These are phyloP conservation scores for Phlegmacium glaucopus DNA, from an alignment of 768 basidiomycete species.

Conservation along the genomic window DNA sequence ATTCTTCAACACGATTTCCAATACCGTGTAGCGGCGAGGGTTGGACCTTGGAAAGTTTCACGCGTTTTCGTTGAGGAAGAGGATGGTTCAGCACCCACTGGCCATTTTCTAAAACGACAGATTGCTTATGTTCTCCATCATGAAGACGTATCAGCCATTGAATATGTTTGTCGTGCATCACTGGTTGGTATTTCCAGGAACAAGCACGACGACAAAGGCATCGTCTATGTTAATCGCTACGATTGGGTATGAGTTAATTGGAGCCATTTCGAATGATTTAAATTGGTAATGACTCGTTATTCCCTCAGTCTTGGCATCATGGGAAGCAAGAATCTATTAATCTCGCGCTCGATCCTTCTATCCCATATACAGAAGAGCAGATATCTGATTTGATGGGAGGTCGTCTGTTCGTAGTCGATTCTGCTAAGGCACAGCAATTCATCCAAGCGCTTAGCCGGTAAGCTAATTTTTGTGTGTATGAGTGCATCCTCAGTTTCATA, in stretches of 20 bases:
- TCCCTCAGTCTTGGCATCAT: background rate
- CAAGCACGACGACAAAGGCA: background rate
- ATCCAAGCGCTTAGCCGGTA: too few species aligned
- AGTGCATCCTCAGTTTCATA: too few species aligned
- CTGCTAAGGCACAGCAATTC: background rate
- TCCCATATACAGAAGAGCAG: background rate
- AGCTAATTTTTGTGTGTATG: too few species aligned
- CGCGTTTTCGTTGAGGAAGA: background rate
- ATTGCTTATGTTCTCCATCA: conserved; percentile 1
- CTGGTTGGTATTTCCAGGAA: background rate
- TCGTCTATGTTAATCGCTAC: conserved; percentile 4
- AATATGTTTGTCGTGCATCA: background rate
- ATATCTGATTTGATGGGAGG: background rate
- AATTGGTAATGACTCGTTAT: background rate
- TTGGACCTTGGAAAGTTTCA: background rate
- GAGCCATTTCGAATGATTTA: background rate
- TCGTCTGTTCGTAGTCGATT: background rate
- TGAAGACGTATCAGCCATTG: background rate
- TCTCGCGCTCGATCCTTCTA: background rate
- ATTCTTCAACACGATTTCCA: background rate
- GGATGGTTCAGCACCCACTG: background rate
- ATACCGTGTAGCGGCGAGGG: background rate
- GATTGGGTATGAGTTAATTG: background rate
- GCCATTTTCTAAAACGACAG: background rate
- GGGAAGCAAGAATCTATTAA: background rate